Conservation (phyloP, 495 filamentous ascomycete species). For the Penicillium coffeae region DNA sequence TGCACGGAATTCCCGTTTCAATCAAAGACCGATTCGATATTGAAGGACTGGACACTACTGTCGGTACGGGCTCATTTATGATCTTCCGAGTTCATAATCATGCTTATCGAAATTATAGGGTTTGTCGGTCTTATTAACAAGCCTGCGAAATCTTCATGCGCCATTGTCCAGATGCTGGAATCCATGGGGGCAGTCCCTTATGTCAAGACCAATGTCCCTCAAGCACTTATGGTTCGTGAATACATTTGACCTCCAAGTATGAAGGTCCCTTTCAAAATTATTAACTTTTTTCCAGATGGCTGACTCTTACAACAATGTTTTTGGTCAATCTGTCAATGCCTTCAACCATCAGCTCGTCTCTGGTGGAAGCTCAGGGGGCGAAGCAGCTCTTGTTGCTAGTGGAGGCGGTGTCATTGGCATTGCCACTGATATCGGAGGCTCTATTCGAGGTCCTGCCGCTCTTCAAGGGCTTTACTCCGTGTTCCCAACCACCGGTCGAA, state of each 20-base stretch:
- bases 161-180: conserved; percentile 21
- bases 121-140: conserved; percentile 24
- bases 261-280: neutral
- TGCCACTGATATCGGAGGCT: conserved; percentile 65
- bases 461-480: conserved; percentile 60
- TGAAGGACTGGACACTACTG: conserved; percentile 43
- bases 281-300: conserved; percentile 42
- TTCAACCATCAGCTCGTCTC: conserved; percentile 44
- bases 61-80: conserved; percentile 21
- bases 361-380: conserved; percentile 61
- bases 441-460: conserved; percentile 59
- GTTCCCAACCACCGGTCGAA: conserved; percentile 53
- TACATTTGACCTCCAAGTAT: no score
- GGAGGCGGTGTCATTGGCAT: conserved; percentile 58
- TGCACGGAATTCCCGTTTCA: conserved; percentile 64
- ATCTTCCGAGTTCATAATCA: neutral
- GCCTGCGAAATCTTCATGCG: conserved; percentile 20
- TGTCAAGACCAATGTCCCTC: conserved; percentile 58
- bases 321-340: conserved; percentile 51
- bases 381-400: conserved; percentile 56
- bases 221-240: conserved; percentile 40
- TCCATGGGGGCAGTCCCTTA: conserved; percentile 48
- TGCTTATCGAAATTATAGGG: neutral
- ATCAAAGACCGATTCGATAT: conserved; percentile 63
- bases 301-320: conserved; percentile 33